Conservation (phyloP, 306 rosid genomes). For the Betula pendula region DNA sequence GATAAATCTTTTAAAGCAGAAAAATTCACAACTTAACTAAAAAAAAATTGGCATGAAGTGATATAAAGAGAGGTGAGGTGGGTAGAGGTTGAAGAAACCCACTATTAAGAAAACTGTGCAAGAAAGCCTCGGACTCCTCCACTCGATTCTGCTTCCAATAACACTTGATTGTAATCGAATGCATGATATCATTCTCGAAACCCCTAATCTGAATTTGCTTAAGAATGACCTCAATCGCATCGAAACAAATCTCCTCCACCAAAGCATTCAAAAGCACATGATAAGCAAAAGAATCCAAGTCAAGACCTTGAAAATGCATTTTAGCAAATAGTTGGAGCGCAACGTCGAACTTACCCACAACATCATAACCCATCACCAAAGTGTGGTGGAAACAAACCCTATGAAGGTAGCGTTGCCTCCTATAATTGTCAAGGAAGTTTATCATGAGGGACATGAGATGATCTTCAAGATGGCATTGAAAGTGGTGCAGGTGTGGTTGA, state of each 20-base stretch:
- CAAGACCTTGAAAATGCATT: slow-evolving; percentile 75
- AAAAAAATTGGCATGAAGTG: no score
- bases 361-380: slow-evolving; percentile 73
- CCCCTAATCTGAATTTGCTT: slow-evolving; percentile 56
- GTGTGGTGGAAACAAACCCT: slow-evolving; percentile 48
- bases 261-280: slow-evolving; percentile 63
- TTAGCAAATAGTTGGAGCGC: slow-evolving; percentile 66
- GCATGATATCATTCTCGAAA: slow-evolving; percentile 43
- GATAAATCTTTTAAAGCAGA: no score
- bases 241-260: slow-evolving; percentile 45
- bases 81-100: no score
- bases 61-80: no score
- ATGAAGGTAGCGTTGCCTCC: slow-evolving; percentile 7
- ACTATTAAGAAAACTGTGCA: no score
- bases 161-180: slow-evolving; percentile 41
- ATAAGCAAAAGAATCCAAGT: slow-evolving; percentile 53
- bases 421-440: slow-evolving; percentile 45
- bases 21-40: no score
- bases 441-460: slow-evolving; percentile 52
- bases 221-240: slow-evolving; percentile 44
- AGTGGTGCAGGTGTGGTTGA: slow-evolving; percentile 63
- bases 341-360: slow-evolving; percentile 57
- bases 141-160: slow-evolving; percentile 52
- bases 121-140: slow-evolving; percentile 53
- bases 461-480: slow-evolving; percentile 59